phyloP scores from a whole-genome alignment of 2,329 filamentous ascomycete genomes.

The Ilyonectria robusta region DNA sequence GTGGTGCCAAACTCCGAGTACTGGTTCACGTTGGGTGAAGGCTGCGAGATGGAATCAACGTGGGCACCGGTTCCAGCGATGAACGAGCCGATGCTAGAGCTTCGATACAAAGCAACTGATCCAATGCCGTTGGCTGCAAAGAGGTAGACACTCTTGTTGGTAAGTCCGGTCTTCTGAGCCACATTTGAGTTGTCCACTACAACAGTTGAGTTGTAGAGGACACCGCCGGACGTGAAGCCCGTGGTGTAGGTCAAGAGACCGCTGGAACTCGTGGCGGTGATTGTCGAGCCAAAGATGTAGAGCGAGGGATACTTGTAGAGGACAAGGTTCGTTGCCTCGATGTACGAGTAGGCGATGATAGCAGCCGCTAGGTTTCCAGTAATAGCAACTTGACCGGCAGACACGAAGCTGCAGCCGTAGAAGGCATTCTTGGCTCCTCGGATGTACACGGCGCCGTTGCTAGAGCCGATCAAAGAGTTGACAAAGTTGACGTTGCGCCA shows the following conservation, averaged over 20 bases:
- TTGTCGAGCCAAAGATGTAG: slow-evolving; percentile 60
- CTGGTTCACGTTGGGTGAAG: slow-evolving; percentile 49
- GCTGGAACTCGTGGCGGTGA: slow-evolving; percentile 54
- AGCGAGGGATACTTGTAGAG: slow-evolving; percentile 57
- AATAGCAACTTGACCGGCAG: slow-evolving; percentile 51
- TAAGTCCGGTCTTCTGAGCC: slow-evolving; percentile 45
- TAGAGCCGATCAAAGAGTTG: slow-evolving; percentile 24
- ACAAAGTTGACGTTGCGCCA: slow-evolving; percentile 42
- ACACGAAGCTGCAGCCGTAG: slow-evolving; percentile 60
- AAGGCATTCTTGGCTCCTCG: slow-evolving; percentile 39
- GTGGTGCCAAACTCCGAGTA: slow-evolving; percentile 59
- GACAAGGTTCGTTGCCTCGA: slow-evolving; percentile 59
- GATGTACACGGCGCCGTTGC: slow-evolving; percentile 25
- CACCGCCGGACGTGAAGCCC: slow-evolving; percentile 48
- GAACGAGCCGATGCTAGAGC: slow-evolving; percentile 54
- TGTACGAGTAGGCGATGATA: slow-evolving; percentile 60
- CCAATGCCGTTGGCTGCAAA: slow-evolving; percentile 58
- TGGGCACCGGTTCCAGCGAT: slow-evolving; percentile 54
- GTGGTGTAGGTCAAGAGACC: slow-evolving; percentile 55
- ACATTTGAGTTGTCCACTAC: slow-evolving; percentile 58
- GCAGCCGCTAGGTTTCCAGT: slow-evolving; percentile 50
- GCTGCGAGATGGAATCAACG: slow-evolving; percentile 50
- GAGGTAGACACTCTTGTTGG: slow-evolving; percentile 58
- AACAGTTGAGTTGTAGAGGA: slow-evolving; percentile 55
- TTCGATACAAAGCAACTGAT: slow-evolving; percentile 58